Conservation (phyloP, 2,329 filamentous ascomycete species). For the Chaetomium sp. region DNA sequence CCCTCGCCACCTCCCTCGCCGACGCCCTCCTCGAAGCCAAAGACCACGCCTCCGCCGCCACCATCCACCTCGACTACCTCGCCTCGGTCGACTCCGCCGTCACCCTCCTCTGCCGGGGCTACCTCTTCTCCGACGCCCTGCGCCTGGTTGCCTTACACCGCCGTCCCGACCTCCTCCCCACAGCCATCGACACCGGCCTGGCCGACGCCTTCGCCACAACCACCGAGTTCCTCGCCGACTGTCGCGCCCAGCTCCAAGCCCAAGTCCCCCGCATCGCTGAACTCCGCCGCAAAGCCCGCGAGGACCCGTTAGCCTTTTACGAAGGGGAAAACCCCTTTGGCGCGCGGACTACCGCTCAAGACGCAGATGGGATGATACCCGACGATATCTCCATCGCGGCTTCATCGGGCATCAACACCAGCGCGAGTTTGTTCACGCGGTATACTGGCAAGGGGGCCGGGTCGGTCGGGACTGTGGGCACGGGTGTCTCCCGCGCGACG, state of each 20-base stretch:
- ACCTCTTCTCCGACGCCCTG: constrained; percentile 82
- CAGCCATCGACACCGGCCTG: constrained; percentile 70
- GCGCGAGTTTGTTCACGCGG: constrained; percentile 66
- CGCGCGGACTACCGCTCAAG: constrained; percentile 35
- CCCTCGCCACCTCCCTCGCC: constrained; percentile 67
- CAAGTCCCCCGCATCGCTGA: constrained; percentile 84
- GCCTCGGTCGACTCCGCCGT: constrained; percentile 63
- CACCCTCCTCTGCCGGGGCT: constrained; percentile 77
- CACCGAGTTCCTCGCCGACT: constrained; percentile 90
- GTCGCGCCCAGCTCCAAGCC: constrained; percentile 73
- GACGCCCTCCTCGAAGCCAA: constrained; percentile 77
- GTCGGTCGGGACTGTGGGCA: constrained; percentile 44
- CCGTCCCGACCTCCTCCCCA: constrained; percentile 55
- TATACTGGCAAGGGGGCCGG: constrained; percentile 22
- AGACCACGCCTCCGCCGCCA: constrained; percentile 73
- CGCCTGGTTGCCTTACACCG: constrained; percentile 61
- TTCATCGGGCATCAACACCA: constrained; percentile 65
- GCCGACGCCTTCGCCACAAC: constrained; percentile 73
- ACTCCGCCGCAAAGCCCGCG: constrained; percentile 69
- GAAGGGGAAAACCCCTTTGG: constrained; percentile 57
- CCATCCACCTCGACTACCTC: constrained; percentile 76
- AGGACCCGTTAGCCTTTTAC: constrained; percentile 84
- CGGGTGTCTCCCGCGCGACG: constrained; percentile 69
- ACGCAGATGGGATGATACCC: constrained; percentile 58
- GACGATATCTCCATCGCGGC: constrained; percentile 91